A percentile compares a stretch with the other conserved stretches of the same genome.
These are phyloP conservation scores for Lecanosticta acicola DNA, from an alignment of 2,329 filamentous ascomycete genomes.

Conservation along the genomic window DNA sequence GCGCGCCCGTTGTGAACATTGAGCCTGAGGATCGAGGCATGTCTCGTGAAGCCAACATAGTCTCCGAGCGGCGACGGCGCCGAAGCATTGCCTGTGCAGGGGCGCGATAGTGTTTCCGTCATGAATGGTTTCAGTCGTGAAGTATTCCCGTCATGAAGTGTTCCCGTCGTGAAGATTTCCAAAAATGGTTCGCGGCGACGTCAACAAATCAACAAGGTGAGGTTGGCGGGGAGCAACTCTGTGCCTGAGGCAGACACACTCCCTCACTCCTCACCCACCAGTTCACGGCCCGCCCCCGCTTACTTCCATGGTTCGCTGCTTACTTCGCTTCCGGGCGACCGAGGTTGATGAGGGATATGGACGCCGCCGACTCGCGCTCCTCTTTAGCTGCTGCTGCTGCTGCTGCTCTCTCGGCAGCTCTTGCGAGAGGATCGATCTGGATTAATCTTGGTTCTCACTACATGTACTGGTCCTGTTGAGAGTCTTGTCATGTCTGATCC, in stretches of 20 bases:
- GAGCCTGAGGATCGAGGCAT: not conserved
- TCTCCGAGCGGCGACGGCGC: slow-evolving; percentile 14
- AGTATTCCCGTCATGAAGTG: not conserved
- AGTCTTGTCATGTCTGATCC: not conserved
- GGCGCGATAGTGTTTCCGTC: not conserved
- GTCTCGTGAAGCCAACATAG: slow-evolving; percentile 9
- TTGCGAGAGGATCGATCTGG: too few relatives aligned
- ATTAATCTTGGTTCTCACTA: too few relatives aligned
- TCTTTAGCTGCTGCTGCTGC: too few relatives aligned
- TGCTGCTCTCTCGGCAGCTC: too few relatives aligned
- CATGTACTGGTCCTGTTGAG: too few relatives aligned
- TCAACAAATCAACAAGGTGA: not conserved
- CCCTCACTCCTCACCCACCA: too few relatives aligned
- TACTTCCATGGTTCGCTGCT: too few relatives aligned
- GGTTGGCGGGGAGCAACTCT: not conserved
- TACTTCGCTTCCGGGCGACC: too few relatives aligned
- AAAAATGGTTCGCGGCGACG: not conserved
- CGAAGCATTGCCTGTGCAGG: not conserved
- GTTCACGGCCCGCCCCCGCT: too few relatives aligned
- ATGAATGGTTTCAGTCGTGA: not conserved
- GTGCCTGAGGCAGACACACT: not conserved
- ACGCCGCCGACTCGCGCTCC: too few relatives aligned
- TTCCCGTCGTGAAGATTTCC: too few relatives aligned
- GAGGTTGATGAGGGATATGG: too few relatives aligned
- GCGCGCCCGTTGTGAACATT: not conserved